These are phyloP conservation scores for Collariella sp. DNA, from an alignment of 495 filamentous ascomycete species.

Conservation along the genomic window DNA sequence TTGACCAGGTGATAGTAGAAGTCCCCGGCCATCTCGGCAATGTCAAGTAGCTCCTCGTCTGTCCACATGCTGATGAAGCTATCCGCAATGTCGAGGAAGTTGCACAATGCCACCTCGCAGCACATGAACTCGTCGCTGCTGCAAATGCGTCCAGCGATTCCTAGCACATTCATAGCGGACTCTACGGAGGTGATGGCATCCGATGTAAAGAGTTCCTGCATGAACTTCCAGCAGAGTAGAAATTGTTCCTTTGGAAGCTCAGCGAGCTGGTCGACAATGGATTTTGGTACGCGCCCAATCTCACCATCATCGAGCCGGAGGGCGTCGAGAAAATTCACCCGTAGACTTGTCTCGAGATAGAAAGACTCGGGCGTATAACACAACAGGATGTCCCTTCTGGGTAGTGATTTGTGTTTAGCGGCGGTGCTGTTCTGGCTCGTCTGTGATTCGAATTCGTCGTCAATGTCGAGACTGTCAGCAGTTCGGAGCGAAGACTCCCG, in stretches of 20 bases:
- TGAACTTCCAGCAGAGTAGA: conserved; percentile 46
- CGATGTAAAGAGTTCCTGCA: conserved; percentile 41
- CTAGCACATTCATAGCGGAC: conserved; percentile 37
- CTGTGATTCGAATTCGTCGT: conserved; percentile 57
- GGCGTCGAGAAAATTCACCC: conserved; percentile 33
- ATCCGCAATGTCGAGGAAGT: conserved; percentile 63
- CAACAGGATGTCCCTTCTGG: conserved; percentile 41
- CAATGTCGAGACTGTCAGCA: conserved; percentile 68
- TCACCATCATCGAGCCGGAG: conserved; percentile 29
- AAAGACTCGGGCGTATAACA: conserved; percentile 43
- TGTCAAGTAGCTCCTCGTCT: conserved; percentile 39
- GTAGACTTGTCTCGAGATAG: conserved; percentile 32
- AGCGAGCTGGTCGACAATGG: conserved; percentile 51
- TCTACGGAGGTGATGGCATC: conserved; percentile 35
- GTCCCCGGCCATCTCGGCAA: conserved; percentile 55
- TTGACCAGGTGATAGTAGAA: conserved; percentile 76
- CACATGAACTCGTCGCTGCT: conserved; percentile 54
- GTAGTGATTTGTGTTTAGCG: conserved; percentile 27
- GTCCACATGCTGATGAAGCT: conserved; percentile 58
- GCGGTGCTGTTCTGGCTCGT: conserved; percentile 37
- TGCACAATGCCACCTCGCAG: conserved; percentile 65
- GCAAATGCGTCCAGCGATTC: conserved; percentile 49
- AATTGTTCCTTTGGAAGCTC: conserved; percentile 52
- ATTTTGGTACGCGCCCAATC: conserved; percentile 29
- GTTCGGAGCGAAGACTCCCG: conserved; percentile 21